These are phyloP conservation scores for Oemleria cerasiformis DNA, from an alignment of 306 rosid species.

Conservation along the genomic window DNA sequence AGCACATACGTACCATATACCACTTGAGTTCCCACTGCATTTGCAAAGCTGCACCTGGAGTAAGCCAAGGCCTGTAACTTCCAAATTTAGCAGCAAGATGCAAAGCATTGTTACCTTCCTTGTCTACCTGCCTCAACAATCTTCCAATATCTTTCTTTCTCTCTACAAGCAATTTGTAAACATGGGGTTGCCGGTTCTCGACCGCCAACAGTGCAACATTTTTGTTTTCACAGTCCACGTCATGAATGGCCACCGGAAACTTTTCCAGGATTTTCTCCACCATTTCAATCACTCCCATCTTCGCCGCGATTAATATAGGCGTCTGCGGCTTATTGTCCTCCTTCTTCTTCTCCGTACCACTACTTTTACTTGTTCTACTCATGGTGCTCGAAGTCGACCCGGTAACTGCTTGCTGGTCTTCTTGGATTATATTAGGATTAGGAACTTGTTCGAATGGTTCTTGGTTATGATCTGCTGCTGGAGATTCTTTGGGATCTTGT, in stretches of 20 bases:
- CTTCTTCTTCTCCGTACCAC: too few species aligned
- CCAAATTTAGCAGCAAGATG: slow-evolving; percentile 58
- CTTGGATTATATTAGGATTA: background rate
- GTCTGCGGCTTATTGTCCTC: slow-evolving; percentile 24
- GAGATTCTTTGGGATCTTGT: slow-evolving; percentile 10
- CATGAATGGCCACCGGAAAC: slow-evolving; percentile 57
- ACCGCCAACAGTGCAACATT: slow-evolving; percentile 54
- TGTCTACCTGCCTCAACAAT: slow-evolving; percentile 44
- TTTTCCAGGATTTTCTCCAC: slow-evolving; percentile 36
- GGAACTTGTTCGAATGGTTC: slow-evolving; percentile 4
- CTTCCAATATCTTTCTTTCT: slow-evolving; percentile 13
- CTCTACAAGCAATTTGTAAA: slow-evolving; percentile 31
- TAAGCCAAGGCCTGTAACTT: slow-evolving; percentile 47
- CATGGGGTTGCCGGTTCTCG: slow-evolving; percentile 62
- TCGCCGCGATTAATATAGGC: slow-evolving; percentile 51
- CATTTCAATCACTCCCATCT: slow-evolving; percentile 56
- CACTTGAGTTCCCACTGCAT: slow-evolving; percentile 72
- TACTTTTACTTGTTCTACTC: too few species aligned
- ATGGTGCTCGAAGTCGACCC: too few species aligned
- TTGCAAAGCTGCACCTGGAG: slow-evolving; percentile 56
- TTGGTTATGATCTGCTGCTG: background rate
- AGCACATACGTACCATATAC: slow-evolving; percentile 35
- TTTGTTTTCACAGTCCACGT: slow-evolving; percentile 38
- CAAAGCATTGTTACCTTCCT: slow-evolving; percentile 51
- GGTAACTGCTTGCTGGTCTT: background rate